A percentile compares a stretch with the other conserved stretches of the same genome.
These are phyloP conservation scores for Ammopiptanthus mongolicus DNA, from an alignment of 306 rosid genomes.

Conservation along the genomic window DNA sequence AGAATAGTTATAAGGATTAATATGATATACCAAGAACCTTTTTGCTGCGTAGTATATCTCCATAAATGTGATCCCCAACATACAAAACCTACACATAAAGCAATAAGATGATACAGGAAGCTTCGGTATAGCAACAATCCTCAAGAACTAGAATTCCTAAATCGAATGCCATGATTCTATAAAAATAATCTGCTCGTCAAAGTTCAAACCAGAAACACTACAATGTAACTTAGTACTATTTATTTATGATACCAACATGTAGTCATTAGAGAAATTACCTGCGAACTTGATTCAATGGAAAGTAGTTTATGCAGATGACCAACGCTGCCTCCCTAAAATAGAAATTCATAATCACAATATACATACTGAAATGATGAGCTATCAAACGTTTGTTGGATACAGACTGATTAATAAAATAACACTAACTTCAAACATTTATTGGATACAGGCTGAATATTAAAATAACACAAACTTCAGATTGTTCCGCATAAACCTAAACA, in stretches of 20 bases:
- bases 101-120: constrained; percentile 5
- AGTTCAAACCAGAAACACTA: not conserved
- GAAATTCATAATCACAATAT: constrained; percentile 6
- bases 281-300: constrained; percentile 85
- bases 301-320: constrained; percentile 90
- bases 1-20: constrained; percentile 15
- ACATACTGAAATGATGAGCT: not conserved
- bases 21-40: constrained; percentile 80
- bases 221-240: not conserved
- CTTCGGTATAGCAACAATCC: not conserved
- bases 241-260: not conserved
- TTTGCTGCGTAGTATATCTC: constrained; percentile 95
- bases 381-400: constrained; percentile 13
- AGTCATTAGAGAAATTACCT: constrained; percentile 43
- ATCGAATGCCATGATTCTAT: not conserved
- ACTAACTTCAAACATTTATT: not conserved
- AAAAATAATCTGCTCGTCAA: constrained; percentile 2
- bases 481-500: not conserved
- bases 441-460: not conserved
- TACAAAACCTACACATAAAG: constrained; percentile 70
- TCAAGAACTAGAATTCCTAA: constrained; percentile 10
- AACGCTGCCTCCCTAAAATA: constrained; percentile 88
- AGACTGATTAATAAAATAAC: not conserved
- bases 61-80: constrained; percentile 98
- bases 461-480: not conserved